Evolutionary conservation across 106 monocot species (phyloP), one percentile per base, ranked within the genome.

Genomic region (Gastrodia elata): DNA sequence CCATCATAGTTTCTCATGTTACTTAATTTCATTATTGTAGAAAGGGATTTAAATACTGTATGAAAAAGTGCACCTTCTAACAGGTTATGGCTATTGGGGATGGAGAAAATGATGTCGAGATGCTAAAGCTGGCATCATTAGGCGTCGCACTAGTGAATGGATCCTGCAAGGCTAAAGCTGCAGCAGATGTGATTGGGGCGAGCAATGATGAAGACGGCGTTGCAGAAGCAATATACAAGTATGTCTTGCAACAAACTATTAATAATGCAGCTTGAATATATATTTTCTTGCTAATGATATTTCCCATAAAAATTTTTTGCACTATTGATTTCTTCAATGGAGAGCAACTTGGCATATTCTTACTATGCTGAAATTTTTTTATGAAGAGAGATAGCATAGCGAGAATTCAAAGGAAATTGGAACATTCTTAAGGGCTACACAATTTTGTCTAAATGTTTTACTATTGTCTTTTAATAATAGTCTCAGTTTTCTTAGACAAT

Each of bases 31-130:
- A 22, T 52, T 52, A 0, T 4, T 52, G 52, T 52, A 22, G 9
- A 0, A 61, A 61, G 26, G 8, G 28, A 24, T 61, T 27, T 61
- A 61, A 32, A 30, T 30, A 61, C 61, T 32, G 61, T 30, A 32
- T 2, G 32, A 61, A 30, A 32, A 30, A 67, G 18, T 2, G 8
- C 18, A 1, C 67, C 52, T 18, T 9, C 39, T 2, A 26, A 28
- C 79, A 94, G 91, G 75, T 93, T 55, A 91, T 98, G 97, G 97
- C 97, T 71, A 88, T 93, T 70, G 90, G 96, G 14, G 92, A 98
- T 69, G 97, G 93, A 2, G 97, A 98, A 78, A 98, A 98, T 72
- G 93, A 97, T 59, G 70, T 88, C 0, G 97, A 98, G 85, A 93
- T 98, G 93, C 83, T 98, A 22, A 77, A 91, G 74, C 56, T 97